Percentiles rank a stretch among this genome's conserved stretches.
Evolutionary conservation across 148 eudicot genomes (phyloP).

Genomic region (Rhododendron kiyosumense): DNA sequence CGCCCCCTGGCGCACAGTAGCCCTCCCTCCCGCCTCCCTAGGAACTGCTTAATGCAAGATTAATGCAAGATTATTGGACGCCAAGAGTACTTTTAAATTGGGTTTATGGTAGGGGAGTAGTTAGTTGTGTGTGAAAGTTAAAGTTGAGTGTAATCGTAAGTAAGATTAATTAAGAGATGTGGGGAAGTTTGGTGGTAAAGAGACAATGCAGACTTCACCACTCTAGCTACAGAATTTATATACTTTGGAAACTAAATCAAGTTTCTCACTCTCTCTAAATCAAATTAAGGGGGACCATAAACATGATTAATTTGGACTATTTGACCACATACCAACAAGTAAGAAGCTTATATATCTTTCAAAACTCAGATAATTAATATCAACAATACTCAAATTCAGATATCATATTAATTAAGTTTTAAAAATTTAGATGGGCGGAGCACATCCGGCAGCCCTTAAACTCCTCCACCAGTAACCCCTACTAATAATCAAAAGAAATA

Average conservation of each 20-base stretch:
- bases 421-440: no score
- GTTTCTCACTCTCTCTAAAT: no score
- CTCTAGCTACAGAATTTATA: no score
- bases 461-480: no score
- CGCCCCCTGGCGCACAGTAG: slow-evolving; percentile 7
- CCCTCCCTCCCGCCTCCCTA: background rate
- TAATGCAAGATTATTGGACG: background rate
- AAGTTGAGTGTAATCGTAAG: background rate
- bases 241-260: background rate
- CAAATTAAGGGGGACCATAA: no score
- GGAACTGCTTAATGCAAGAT: background rate
- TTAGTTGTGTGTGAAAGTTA: slow-evolving; percentile 13
- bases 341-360: no score
- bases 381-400: no score
- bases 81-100: slow-evolving; percentile 13
- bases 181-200: slow-evolving; percentile 3
- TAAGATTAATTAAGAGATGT: background rate
- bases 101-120: slow-evolving; percentile 1
- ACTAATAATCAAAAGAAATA: no score
- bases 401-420: no score
- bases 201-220: slow-evolving; percentile 1
- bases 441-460: no score
- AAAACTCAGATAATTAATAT: no score
- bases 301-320: background rate
- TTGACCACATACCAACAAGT: background rate